Conservation (phyloP, 805 yeast species). For the Blastobotrys chiropterorum region DNA sequence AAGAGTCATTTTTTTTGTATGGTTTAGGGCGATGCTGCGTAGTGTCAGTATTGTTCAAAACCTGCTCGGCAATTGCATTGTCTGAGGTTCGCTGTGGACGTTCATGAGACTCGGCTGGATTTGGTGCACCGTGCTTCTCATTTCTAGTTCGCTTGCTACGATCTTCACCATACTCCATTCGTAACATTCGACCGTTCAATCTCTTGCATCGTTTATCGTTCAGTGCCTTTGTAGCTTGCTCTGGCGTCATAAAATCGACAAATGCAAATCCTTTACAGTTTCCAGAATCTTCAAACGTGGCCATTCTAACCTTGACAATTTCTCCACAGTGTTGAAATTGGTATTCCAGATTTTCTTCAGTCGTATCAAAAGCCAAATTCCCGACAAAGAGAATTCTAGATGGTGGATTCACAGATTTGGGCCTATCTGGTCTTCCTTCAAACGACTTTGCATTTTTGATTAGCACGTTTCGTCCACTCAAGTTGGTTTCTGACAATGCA, state of each 20-base stretch:
- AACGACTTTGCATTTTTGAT: constrained; percentile 76
- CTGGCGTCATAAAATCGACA: constrained; percentile 73
- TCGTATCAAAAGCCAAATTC: constrained; percentile 86
- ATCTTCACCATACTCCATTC: constrained; percentile 94
- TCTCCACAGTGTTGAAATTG: constrained; percentile 92
- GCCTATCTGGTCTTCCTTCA: constrained; percentile 78
- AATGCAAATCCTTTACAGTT: constrained; percentile 97
- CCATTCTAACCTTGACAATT: constrained; percentile 81
- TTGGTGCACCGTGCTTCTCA: constrained; percentile 6
- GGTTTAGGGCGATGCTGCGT: background rate
- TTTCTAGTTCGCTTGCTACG: constrained; percentile 57
- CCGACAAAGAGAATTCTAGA: constrained; percentile 87
- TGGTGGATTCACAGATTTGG: constrained; percentile 66
- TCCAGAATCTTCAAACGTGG: constrained; percentile 94
- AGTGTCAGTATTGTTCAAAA: background rate
- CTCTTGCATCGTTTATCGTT: constrained; percentile 60
- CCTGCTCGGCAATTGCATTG: background rate
- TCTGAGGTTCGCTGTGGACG: background rate
- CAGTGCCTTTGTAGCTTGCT: constrained; percentile 78
- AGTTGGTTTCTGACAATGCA: constrained; percentile 57
- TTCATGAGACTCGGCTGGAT: constrained; percentile 1
- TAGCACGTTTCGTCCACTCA: constrained; percentile 80
- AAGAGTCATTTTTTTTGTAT: constrained; percentile 9
- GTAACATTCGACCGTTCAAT: constrained; percentile 64
- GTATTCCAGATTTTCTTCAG: constrained; percentile 66